phyloP scores from a whole-genome alignment of 129 eudicot species.

The Ambrosia artemisiifolia region DNA sequence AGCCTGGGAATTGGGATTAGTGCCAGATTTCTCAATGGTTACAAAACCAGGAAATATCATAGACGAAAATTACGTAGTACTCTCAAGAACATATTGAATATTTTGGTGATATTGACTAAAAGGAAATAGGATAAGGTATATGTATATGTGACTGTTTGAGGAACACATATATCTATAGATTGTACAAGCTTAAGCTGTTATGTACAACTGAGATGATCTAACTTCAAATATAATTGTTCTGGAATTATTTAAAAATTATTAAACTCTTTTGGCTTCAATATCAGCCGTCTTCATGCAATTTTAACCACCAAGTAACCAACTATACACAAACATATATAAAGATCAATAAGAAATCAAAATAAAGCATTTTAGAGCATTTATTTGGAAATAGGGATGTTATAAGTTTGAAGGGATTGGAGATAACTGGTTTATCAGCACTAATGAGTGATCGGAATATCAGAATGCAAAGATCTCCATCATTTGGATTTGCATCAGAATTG shows the following conservation, averaged over 20 bases:
- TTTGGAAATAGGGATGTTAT: background rate
- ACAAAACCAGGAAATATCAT: background rate
- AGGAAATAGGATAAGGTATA: background rate
- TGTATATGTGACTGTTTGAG: background rate
- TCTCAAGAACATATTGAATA: conserved; percentile 7
- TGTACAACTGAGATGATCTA: background rate
- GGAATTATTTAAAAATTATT: background rate
- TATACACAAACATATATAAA: background rate
- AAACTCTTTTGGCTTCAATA: background rate
- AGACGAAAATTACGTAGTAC: background rate
- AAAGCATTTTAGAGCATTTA: background rate
- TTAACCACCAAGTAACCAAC: background rate
- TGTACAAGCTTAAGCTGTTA: background rate
- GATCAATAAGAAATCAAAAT: background rate
- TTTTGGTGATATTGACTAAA: background rate
- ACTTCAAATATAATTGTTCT: background rate
- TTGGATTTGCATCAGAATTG: conserved; percentile 22
- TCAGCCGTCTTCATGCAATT: background rate
- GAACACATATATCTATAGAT: background rate
- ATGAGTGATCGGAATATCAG: conserved; percentile 86
- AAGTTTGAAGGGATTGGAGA: conserved; percentile 13
- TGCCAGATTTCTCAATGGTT: background rate
- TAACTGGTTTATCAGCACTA: conserved; percentile 80
- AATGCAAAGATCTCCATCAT: conserved; percentile 70
- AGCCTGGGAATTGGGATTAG: background rate